These are phyloP conservation scores for Lactarius hatsudake DNA, from an alignment of 768 basidiomycete species.

Conservation along the genomic window DNA sequence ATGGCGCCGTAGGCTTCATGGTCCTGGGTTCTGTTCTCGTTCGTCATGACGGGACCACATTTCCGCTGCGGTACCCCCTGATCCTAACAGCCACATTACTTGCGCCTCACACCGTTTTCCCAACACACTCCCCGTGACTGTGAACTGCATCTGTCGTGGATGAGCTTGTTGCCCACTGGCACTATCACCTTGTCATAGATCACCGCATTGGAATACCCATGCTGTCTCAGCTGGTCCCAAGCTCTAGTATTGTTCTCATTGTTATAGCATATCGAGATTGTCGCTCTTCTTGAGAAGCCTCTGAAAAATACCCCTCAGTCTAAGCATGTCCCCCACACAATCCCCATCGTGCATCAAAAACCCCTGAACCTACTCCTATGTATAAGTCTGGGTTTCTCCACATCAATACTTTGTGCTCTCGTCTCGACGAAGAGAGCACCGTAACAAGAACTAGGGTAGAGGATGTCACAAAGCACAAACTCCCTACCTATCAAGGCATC, in stretches of 20 bases:
- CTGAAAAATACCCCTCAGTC: not conserved
- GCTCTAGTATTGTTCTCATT: constrained; percentile 7
- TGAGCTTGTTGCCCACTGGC: too few species aligned
- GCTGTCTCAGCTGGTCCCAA: not conserved
- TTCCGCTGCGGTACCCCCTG: not conserved
- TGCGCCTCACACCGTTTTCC: not conserved
- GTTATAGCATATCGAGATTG: not conserved
- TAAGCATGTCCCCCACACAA: constrained; percentile 7
- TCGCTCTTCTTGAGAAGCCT: not conserved
- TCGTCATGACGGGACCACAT: not conserved
- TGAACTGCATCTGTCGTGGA: not conserved
- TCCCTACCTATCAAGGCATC: constrained; percentile 18
- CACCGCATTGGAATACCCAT: not conserved
- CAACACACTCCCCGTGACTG: not conserved
- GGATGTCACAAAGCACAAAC: constrained; percentile 10
- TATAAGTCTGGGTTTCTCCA: not conserved
- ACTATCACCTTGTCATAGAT: not conserved
- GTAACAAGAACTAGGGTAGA: constrained; percentile 1
- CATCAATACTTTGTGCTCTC: not conserved
- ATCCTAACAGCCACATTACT: not conserved
- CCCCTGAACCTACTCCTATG: not conserved
- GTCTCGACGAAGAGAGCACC: not conserved
- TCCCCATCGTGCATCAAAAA: not conserved
- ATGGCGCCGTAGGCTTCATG: too few species aligned
- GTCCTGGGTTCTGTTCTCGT: not conserved